These are phyloP conservation scores for Sodiomyces alkalinus DNA, from an alignment of 2,329 filamentous ascomycete species.

Conservation along the genomic window DNA sequence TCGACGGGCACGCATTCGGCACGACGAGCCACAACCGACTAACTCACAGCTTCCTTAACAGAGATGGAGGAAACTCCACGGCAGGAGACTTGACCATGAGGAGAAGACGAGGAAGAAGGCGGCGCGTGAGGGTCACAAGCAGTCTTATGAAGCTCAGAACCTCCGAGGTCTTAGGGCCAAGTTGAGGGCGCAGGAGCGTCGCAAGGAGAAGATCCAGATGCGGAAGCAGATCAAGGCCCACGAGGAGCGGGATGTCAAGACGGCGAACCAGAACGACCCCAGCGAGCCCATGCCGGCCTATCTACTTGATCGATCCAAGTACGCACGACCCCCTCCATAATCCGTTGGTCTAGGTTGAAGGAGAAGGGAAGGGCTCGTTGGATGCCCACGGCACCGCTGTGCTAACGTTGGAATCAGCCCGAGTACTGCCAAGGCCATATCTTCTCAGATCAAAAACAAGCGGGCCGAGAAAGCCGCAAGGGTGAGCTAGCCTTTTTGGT, in stretches of 20 bases:
- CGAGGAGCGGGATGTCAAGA: slow-evolving; percentile 94
- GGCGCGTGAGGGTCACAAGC: slow-evolving; percentile 80
- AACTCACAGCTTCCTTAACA: slow-evolving; percentile 31
- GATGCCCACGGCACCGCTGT: slow-evolving; percentile 5
- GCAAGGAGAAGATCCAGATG: slow-evolving; percentile 98
- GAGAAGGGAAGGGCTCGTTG: not conserved
- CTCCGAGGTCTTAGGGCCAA: slow-evolving; percentile 84
- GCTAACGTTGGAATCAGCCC: slow-evolving; percentile 20
- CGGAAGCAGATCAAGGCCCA: slow-evolving; percentile 86
- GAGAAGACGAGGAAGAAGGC: slow-evolving; percentile 76
- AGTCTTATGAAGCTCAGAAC: slow-evolving; percentile 82
- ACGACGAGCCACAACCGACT: not conserved
- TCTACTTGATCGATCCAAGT: slow-evolving; percentile 65
- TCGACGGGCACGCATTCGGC: not conserved
- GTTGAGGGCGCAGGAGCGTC: slow-evolving; percentile 81
- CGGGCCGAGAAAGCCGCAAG: slow-evolving; percentile 79
- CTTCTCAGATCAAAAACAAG: slow-evolving; percentile 89
- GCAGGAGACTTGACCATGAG: slow-evolving; percentile 57
- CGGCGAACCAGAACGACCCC: slow-evolving; percentile 62
- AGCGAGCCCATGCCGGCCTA: slow-evolving; percentile 80
- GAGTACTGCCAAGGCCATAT: slow-evolving; percentile 51
- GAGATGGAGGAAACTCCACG: slow-evolving; percentile 45
- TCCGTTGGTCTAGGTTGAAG: too few species aligned
- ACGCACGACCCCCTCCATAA: slow-evolving; percentile 12
- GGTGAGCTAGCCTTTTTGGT: slow-evolving; percentile 1